A percentile compares a stretch with the other conserved stretches of the same genome.
phyloP scores from a whole-genome alignment of 2,329 filamentous ascomycete genomes.

The Trichoderma sp. region DNA sequence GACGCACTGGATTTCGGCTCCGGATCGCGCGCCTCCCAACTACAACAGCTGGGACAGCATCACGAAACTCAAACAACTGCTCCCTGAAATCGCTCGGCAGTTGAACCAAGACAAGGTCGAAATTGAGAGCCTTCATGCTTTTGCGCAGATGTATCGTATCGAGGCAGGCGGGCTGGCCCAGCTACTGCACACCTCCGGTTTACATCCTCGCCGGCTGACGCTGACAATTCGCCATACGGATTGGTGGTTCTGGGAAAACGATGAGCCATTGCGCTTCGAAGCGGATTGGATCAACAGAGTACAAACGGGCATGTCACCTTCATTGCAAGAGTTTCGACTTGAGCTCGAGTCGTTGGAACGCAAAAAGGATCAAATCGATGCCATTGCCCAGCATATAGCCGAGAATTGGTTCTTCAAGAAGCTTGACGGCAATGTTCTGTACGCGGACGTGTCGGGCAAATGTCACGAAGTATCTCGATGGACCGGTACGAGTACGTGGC shows the following conservation, averaged over 20 bases:
- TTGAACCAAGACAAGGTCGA: slow-evolving; percentile 32
- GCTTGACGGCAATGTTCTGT: slow-evolving; percentile 37
- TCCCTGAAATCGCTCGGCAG: slow-evolving; percentile 28
- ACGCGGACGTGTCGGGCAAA: slow-evolving; percentile 31
- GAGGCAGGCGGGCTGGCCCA: slow-evolving; percentile 35
- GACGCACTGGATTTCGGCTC: slow-evolving; percentile 40
- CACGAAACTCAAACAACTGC: slow-evolving; percentile 2
- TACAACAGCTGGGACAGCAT: slow-evolving; percentile 9
- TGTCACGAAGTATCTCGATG: slow-evolving; percentile 41
- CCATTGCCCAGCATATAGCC: slow-evolving; percentile 43
- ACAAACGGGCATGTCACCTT: slow-evolving; percentile 33
- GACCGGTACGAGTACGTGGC: slow-evolving; percentile 49
- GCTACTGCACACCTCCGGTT: slow-evolving; percentile 34
- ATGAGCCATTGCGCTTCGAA: slow-evolving; percentile 40
- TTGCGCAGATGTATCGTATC: slow-evolving; percentile 46
- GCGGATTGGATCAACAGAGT: slow-evolving; percentile 41
- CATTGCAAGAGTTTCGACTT: slow-evolving; percentile 44
- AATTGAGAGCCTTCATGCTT: slow-evolving; percentile 41
- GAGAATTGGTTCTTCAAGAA: slow-evolving; percentile 41
- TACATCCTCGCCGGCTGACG: slow-evolving; percentile 42
- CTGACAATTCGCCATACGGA: slow-evolving; percentile 53
- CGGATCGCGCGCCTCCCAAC: slow-evolving; percentile 37
- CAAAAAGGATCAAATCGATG: slow-evolving; percentile 48
- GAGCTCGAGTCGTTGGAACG: slow-evolving; percentile 52
- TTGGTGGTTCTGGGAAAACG: slow-evolving; percentile 49